Conservation (phyloP, 495 filamentous ascomycete genomes). For the Neurospora pannonica region DNA sequence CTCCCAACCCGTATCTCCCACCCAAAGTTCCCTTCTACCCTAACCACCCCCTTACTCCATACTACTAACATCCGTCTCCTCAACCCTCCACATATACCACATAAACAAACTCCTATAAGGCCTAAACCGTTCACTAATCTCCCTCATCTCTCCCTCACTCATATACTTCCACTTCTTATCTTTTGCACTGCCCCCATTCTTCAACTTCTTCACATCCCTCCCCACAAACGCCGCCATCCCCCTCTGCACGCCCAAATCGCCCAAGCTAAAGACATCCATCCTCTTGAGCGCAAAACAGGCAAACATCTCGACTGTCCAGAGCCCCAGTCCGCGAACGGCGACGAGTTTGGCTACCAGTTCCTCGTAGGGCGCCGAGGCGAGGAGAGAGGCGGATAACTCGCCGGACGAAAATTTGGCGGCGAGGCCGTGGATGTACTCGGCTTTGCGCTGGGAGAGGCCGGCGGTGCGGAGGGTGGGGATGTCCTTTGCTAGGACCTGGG, state of each 20-base stretch:
- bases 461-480: conserved; percentile 66
- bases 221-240: conserved; percentile 87
- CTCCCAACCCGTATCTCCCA: neutral
- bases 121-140: conserved; percentile 66
- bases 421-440: conserved; percentile 83
- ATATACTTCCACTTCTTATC: conserved; percentile 97
- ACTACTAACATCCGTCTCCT: conserved; percentile 63
- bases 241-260: conserved; percentile 89
- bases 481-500: conserved; percentile 50
- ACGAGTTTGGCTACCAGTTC: conserved; percentile 72
- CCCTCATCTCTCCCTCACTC: conserved; percentile 84
- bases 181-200: conserved; percentile 66
- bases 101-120: conserved; percentile 64
- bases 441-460: conserved; percentile 84
- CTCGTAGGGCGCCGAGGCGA: conserved; percentile 71
- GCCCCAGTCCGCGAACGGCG: conserved; percentile 79
- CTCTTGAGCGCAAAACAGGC: conserved; percentile 84
- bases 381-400: conserved; percentile 63
- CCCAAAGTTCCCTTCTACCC: neutral
- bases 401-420: conserved; percentile 69
- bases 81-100: conserved; percentile 86
- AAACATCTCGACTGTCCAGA: conserved; percentile 97
- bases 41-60: conserved; percentile 34
- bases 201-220: conserved; percentile 71
- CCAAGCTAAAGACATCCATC: conserved; percentile 74